Percentiles rank a stretch among this genome's conserved stretches.
Conservation (phyloP, 2,329 filamentous ascomycete genomes). For the Aspergillus neoniger region DNA sequence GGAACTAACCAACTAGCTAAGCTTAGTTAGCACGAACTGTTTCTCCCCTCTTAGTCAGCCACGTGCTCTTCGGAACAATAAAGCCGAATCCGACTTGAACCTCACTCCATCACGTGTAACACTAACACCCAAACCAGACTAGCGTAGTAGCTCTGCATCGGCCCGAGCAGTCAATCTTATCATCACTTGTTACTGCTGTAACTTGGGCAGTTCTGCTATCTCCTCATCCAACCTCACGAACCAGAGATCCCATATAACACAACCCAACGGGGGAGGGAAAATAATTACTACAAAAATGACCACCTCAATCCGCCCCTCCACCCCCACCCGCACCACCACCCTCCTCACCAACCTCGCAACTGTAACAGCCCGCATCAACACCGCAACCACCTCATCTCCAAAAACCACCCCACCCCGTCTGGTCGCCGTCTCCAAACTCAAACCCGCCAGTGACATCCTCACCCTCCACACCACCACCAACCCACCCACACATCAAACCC, state of each 20-base stretch:
- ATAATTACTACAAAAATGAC: slow-evolving; percentile 16
- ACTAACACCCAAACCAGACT: too few species aligned
- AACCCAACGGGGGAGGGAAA: too few species aligned
- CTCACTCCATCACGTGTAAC: not conserved
- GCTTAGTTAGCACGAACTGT: too few species aligned
- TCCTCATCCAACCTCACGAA: too few species aligned
- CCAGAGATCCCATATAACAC: too few species aligned
- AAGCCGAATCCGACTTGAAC: too few species aligned
- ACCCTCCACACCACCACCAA: slow-evolving; percentile 64
- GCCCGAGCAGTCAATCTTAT: not conserved
- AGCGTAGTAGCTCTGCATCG: not conserved
- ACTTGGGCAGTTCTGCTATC: too few species aligned
- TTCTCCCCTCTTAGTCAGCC: not conserved
- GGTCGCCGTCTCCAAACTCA: slow-evolving; percentile 92
- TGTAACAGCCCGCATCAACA: slow-evolving; percentile 60
- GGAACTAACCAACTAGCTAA: too few species aligned
- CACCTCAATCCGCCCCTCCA: slow-evolving; percentile 53
- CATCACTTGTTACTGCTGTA: not conserved
- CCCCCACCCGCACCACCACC: slow-evolving; percentile 61
- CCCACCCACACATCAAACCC: slow-evolving; percentile 58
- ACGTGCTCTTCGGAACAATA: not conserved
- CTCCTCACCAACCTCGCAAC: slow-evolving; percentile 64
- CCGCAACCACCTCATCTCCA: slow-evolving; percentile 43
- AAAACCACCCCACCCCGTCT: slow-evolving; percentile 24
- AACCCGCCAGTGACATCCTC: slow-evolving; percentile 87